Conservation (phyloP, 441 rosid genomes). For the Gossypium gossypioides region DNA sequence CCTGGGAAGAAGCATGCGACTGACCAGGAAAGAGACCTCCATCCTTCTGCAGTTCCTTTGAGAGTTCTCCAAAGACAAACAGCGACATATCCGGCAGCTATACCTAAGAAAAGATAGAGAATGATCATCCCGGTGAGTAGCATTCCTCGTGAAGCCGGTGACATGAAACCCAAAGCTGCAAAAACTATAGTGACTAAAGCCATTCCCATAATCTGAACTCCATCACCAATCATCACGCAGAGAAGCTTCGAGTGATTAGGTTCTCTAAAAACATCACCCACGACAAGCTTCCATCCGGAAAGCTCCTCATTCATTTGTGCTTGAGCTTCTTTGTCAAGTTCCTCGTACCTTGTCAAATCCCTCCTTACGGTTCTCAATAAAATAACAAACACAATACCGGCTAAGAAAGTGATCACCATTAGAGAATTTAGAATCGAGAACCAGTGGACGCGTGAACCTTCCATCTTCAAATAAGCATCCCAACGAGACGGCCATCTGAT, state of each 20-base stretch:
- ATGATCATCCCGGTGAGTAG: conserved; percentile 82
- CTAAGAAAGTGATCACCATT: conserved; percentile 82
- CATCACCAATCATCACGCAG: conserved; percentile 86
- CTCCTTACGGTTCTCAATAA: conserved; percentile 87
- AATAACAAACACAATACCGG: conserved; percentile 88
- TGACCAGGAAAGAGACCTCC: conserved; percentile 74
- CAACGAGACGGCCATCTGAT: conserved; percentile 89
- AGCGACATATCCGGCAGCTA: conserved; percentile 70
- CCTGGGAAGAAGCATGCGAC: conserved; percentile 91
- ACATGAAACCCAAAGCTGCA: conserved; percentile 94
- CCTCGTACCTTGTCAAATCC: conserved; percentile 91
- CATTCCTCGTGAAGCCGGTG: conserved; percentile 94
- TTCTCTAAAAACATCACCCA: conserved; percentile 87
- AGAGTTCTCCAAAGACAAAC: conserved; percentile 79
- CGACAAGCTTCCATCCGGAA: conserved; percentile 96
- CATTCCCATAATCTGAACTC: conserved; percentile 84
- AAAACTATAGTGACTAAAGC: conserved; percentile 75
- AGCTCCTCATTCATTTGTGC: conserved; percentile 97
- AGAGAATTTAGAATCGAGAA: conserved; percentile 90
- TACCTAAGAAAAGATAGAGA: conserved; percentile 80
- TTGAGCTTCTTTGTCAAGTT: conserved; percentile 87
- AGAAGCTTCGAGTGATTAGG: conserved; percentile 68
- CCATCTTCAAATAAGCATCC: conserved; percentile 95
- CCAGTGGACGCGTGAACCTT: conserved; percentile 92
- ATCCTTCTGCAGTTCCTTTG: conserved; percentile 70